Evolutionary conservation across 306 rosid species (phyloP), one percentile per base, ranked within the genome.

Genomic region (Canavalia gladiata): DNA sequence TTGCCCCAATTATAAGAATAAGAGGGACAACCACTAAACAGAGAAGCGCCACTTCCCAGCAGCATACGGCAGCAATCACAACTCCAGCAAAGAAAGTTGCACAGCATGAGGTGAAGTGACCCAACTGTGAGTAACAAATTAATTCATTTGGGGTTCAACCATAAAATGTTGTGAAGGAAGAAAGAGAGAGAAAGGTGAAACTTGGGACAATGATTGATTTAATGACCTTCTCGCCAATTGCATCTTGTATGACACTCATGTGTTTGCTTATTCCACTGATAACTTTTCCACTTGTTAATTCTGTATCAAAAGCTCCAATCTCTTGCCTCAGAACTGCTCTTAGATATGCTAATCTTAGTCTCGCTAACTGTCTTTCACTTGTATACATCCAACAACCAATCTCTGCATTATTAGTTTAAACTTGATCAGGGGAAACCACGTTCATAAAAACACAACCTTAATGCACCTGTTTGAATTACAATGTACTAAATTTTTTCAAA

Each of bases 371-470:
- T 81, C 98, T 89, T 70, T 94, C 93, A 82, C 98, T 94, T 83
- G 97, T 45, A 74, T 94, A 90, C 94, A 94, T 94, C 95, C 97
- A 94, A 57, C 95, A 94, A 25, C 94, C 95, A 63, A 88, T 86
- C 83, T 94, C 98, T 94, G 85, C 75, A 35, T 18, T 8, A 59
- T 37, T 37, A 74, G 56, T 71, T 83, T 57, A 2, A 56, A 68
- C 8, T 8, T 6, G 10, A 76, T 52, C 74, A 64, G 64, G 37
- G 43, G 12, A 13, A 34, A n/a, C 42, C 11, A 55, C 10, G 0
- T 43, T 41, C 33, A 8, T 11, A 51, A 37, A 28, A 41, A 12
- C 59, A 8, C 28, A 25, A 76, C 73, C 35, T 77, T 63, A 62
- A n/a, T 77, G 74, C 52, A 9, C 43, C 66, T 37, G 28, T 42